Percentiles rank a stretch among this genome's conserved stretches.
These are phyloP conservation scores for Sclerotinia borealis DNA, from an alignment of 2,329 filamentous ascomycete genomes.

Conservation along the genomic window DNA sequence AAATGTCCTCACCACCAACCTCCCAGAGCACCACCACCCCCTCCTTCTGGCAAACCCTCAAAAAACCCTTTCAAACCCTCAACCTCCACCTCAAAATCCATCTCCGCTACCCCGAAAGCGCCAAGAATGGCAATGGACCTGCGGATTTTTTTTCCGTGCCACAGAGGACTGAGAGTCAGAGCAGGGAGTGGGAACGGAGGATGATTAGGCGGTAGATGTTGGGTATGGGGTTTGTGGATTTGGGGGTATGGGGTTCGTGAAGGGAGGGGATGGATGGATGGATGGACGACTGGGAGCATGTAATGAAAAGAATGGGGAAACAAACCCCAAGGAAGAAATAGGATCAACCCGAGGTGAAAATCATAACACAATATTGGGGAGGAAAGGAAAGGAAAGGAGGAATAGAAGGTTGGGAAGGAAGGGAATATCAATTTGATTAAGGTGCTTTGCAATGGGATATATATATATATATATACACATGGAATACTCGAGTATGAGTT, in stretches of 20 bases:
- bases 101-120: not conserved
- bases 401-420: not conserved
- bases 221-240: no score
- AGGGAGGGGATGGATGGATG: no score
- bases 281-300: no score
- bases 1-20: no score
- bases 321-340: no score
- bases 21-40: no score
- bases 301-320: no score
- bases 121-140: not conserved
- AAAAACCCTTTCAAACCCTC: not conserved
- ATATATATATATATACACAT: no score
- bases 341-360: no score
- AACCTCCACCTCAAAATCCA: not conserved
- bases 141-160: not conserved
- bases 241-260: not conserved
- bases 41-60: not conserved
- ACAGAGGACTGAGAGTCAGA: not conserved
- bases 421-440: not conserved
- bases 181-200: not conserved
- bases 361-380: no score
- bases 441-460: no score
- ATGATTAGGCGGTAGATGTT: constrained; percentile 1
- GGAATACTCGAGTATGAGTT: no score
- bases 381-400: not conserved